These are phyloP conservation scores for Metschnikowia colocasiae DNA, from an alignment of 805 yeast species.

Conservation along the genomic window DNA sequence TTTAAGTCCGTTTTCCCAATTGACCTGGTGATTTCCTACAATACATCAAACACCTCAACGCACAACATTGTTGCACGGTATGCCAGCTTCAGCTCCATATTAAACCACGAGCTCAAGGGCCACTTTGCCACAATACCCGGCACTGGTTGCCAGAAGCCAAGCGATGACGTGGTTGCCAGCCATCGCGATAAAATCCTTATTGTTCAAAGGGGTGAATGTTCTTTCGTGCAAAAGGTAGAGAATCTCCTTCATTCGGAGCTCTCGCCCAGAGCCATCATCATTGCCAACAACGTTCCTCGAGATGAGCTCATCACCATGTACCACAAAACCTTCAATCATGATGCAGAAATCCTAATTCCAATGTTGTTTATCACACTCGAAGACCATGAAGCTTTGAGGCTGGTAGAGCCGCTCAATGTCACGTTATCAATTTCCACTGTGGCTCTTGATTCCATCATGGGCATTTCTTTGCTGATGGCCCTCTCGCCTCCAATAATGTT, in stretches of 20 bases:
- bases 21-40: slow-evolving; percentile 33
- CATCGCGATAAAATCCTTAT: slow-evolving; percentile 23
- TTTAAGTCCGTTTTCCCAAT: slow-evolving; percentile 42
- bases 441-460: slow-evolving; percentile 36
- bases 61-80: slow-evolving; percentile 32
- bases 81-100: slow-evolving; percentile 40
- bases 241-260: slow-evolving; percentile 34
- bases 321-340: slow-evolving; percentile 42
- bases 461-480: slow-evolving; percentile 38
- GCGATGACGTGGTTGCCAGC: slow-evolving; percentile 10
- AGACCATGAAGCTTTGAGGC: slow-evolving; percentile 27
- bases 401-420: slow-evolving; percentile 13
- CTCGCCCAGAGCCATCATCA: slow-evolving; percentile 49
- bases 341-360: slow-evolving; percentile 40
- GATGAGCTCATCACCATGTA: slow-evolving; percentile 54
- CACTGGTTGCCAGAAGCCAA: slow-evolving; percentile 27
- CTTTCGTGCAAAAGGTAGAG: slow-evolving; percentile 50
- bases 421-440: slow-evolving; percentile 28
- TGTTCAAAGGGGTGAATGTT: slow-evolving; percentile 47
- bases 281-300: slow-evolving; percentile 50
- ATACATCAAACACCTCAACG: slow-evolving; percentile 21
- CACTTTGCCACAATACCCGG: slow-evolving; percentile 26
- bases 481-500: slow-evolving; percentile 42
- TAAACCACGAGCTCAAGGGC: slow-evolving; percentile 24
- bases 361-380: slow-evolving; percentile 49